Conservation (phyloP, 192 early-diverging fungal genomes). For the Podila verticillata region DNA sequence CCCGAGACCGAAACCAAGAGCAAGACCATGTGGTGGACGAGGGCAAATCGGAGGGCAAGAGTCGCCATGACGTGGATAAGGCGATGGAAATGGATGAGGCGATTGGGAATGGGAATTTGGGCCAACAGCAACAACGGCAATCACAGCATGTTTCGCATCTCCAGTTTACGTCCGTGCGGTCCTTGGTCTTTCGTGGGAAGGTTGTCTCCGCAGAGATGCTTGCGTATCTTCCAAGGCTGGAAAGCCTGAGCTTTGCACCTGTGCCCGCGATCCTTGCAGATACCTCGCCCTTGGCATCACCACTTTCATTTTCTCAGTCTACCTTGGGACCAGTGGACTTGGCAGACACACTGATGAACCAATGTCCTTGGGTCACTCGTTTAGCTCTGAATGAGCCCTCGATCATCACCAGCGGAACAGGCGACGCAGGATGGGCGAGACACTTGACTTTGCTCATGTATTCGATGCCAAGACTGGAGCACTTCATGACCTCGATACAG, state of each 20-base stretch:
- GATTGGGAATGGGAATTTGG: neutral
- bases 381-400: conserved; percentile 13
- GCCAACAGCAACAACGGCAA: no score
- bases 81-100: neutral
- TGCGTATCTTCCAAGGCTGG: conserved; percentile 16
- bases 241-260: conserved; percentile 3
- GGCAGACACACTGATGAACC: neutral
- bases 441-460: neutral
- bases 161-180: conserved; percentile 18
- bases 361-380: conserved; percentile 1
- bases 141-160: no score
- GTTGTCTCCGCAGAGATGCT: conserved; percentile 10
- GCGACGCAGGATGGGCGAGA: neutral
- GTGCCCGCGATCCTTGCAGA: no score
- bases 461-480: neutral
- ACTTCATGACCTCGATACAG: neutral
- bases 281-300: no score
- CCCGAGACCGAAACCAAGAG: no score
- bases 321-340: neutral
- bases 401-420: neutral
- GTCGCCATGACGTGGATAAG: neutral
- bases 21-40: no score
- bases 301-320: neutral
- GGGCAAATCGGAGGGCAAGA: no score
- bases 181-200: conserved; percentile 15